These are phyloP conservation scores for Vitis hybrid DNA, from an alignment of 177 flowering plant genomes.

Conservation along the genomic window DNA sequence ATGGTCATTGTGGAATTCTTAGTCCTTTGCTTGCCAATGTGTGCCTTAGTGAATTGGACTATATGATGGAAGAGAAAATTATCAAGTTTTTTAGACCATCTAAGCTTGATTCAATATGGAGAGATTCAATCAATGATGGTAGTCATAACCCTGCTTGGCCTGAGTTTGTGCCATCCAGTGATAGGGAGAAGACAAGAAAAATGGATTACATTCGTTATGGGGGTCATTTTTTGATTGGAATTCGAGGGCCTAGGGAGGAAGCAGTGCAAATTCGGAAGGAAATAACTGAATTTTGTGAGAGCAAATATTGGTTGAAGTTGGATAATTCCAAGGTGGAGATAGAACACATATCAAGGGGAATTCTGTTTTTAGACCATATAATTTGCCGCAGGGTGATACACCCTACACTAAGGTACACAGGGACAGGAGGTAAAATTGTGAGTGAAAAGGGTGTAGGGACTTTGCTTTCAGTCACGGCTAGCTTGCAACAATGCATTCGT, in stretches of 20 bases:
- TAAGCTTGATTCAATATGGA: constrained; percentile 83
- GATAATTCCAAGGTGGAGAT: constrained; percentile 78
- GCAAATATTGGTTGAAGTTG: constrained; percentile 52
- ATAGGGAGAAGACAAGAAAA: constrained; percentile 76
- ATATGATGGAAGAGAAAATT: constrained; percentile 73
- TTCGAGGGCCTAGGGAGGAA: constrained; percentile 87
- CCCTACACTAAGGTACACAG: constrained; percentile 81
- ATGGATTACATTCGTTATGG: constrained; percentile 91
- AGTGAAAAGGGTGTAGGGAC: constrained; percentile 90
- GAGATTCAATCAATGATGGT: constrained; percentile 59
- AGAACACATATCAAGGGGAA: constrained; percentile 80
- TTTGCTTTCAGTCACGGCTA: constrained; percentile 89
- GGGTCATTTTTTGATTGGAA: constrained; percentile 88
- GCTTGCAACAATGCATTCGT: constrained; percentile 82
- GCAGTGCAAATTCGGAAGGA: constrained; percentile 64
- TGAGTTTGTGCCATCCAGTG: constrained; percentile 93
- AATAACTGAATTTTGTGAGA: constrained; percentile 67
- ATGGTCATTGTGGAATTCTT: constrained; percentile 85
- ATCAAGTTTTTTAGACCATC: constrained; percentile 64
- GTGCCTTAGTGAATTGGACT: constrained; percentile 78
- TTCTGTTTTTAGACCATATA: constrained; percentile 88
- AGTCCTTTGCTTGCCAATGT: constrained; percentile 90
- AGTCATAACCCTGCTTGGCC: constrained; percentile 96
- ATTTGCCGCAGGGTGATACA: constrained; percentile 74
- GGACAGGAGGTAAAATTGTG: constrained; percentile 72